Evolutionary conservation across 805 yeast species (phyloP), one percentile per base, ranked within the genome.

Genomic region (Saccharomyces mikatae): DNA sequence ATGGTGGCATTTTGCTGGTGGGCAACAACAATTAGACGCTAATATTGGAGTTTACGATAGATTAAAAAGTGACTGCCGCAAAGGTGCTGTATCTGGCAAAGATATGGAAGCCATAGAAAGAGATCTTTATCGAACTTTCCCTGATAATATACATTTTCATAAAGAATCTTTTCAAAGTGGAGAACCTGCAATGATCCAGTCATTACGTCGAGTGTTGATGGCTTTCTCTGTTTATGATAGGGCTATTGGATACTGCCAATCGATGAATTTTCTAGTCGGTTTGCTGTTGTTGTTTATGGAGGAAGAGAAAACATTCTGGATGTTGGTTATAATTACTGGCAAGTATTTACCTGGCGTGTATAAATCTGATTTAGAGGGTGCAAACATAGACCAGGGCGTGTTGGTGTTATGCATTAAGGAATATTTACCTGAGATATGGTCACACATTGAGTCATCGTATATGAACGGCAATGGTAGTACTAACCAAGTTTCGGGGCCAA

Each of bases 41-140:
- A 82, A 91, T 65, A 74, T 73, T n/a, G 96, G 95, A 0, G 77
- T 87, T 1, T 92, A 91, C 67, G 87, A 83, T 50, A 74, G 76
- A 56, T 83, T 89, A 47, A 74, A 71, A 13, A 81, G 82, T 58
- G 80, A 90, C 84, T n/a, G 41, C 9, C 41, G 41, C 31, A 24
- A 30, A 11, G 41, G 41, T 44, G 13, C 58, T 6, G 44, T 36
- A 9, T 36, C 44, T 6, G 44, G 24, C 10, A 36, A 63, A 56
- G 96, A 94, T 65, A 81, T 91, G 0, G 98, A 94, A 60, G 87
- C 94, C 22, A 92, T 94, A 49, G 99, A 94, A 70, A 80, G 97
- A 53, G 99, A 94, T 68, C 75, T 94, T 63, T 83, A 90, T 68
- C 79, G 99, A 57, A 94, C 99, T 0, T 94, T 94, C 64, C 99